phyloP scores from a whole-genome alignment of 345 rosid genomes.

The Turnera subulata region DNA sequence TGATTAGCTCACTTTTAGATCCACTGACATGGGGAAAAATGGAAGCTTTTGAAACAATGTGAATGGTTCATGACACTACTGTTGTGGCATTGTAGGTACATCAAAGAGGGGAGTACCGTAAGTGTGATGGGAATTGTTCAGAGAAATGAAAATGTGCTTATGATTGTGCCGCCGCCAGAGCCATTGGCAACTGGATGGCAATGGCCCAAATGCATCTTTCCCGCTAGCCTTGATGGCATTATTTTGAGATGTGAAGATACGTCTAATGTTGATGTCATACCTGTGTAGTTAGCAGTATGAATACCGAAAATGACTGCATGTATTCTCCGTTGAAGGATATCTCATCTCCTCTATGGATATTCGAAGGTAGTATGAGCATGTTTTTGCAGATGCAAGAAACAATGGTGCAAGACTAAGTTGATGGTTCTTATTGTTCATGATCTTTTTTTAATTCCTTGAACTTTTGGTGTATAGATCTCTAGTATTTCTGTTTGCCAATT shows the following conservation, averaged over 20 bases:
- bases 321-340: background rate
- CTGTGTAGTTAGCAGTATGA: slow-evolving; percentile 43
- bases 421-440: background rate
- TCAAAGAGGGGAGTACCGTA: slow-evolving; percentile 95
- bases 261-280: slow-evolving; percentile 77
- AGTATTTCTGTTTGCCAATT: background rate
- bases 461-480: background rate
- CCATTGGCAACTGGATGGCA: slow-evolving; percentile 84
- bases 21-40: background rate
- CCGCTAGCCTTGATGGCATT: slow-evolving; percentile 78
- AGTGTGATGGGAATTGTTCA: slow-evolving; percentile 93
- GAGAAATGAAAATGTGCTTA: slow-evolving; percentile 80
- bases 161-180: slow-evolving; percentile 79
- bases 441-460: too few species aligned
- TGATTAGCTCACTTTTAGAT: background rate
- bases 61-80: background rate
- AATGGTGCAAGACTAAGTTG: background rate
- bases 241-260: slow-evolving; percentile 90
- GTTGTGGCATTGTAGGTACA: slow-evolving; percentile 42
- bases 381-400: background rate
- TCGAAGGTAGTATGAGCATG: background rate
- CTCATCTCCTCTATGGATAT: background rate
- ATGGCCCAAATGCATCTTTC: slow-evolving; percentile 71
- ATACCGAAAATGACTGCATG: background rate
- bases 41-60: background rate